Conservation (phyloP, 164 flowering plant genomes). For the Protea cynaroides region DNA sequence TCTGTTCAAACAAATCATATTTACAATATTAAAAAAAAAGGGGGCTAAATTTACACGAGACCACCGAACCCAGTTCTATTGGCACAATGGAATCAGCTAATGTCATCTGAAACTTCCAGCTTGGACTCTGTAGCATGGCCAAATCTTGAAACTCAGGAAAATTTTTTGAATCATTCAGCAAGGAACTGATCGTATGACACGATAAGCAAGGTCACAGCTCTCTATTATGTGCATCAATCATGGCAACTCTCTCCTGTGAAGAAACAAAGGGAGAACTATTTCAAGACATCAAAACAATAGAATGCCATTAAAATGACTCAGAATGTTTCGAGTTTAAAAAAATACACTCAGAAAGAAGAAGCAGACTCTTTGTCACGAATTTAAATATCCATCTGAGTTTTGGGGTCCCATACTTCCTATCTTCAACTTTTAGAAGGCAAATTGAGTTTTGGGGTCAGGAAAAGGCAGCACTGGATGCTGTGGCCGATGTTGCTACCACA, state of each 20-base stretch:
- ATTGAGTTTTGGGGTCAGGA: no score
- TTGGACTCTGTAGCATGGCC: slow-evolving; percentile 3
- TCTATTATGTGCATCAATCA: slow-evolving; percentile 45
- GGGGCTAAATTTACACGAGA: slow-evolving; percentile 3
- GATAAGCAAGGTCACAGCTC: slow-evolving; percentile 24
- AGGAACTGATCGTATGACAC: neutral
- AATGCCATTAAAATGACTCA: neutral
- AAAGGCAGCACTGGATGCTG: no score
- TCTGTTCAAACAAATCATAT: slow-evolving; percentile 1
- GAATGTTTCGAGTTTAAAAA: no score
- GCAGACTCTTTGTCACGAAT: neutral
- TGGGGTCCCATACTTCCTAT: no score
- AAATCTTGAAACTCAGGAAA: slow-evolving; percentile 10
- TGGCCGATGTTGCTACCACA: slow-evolving; percentile 8
- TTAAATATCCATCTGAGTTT: neutral
- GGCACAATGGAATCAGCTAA: neutral
- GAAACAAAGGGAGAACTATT: neutral
- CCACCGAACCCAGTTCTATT: slow-evolving; percentile 1
- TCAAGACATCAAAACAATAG: neutral
- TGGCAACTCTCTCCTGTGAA: slow-evolving; percentile 47
- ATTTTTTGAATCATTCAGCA: neutral
- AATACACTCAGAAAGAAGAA: neutral
- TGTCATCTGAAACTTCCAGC: slow-evolving; percentile 2
- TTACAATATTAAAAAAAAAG: slow-evolving; percentile 7
- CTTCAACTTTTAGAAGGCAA: neutral